These are phyloP conservation scores for Cladophialophora bantiana DNA, from an alignment of 2,329 filamentous ascomycete species.

Conservation along the genomic window DNA sequence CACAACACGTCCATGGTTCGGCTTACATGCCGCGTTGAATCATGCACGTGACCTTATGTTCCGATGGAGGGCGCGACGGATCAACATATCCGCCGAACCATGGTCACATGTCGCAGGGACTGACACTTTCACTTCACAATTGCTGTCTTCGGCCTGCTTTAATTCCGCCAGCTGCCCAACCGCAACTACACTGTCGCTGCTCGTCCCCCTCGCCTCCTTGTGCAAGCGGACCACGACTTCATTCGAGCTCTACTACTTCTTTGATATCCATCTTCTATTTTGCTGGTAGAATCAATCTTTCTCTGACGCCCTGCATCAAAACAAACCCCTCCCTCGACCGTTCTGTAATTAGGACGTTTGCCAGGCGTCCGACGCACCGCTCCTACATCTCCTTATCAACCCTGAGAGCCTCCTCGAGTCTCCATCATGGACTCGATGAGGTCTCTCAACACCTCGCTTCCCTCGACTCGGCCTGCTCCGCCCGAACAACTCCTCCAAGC, in stretches of 20 bases:
- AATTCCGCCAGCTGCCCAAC: constrained; percentile 3
- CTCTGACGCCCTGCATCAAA: not conserved
- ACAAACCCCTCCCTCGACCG: constrained; percentile 15
- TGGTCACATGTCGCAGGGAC: not conserved
- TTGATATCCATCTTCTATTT: not conserved
- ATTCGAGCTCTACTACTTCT: not conserved
- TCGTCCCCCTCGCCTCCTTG: not conserved
- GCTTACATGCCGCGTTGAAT: constrained; percentile 2
- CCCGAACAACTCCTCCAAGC: constrained; percentile 74
- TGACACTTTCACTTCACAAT: not conserved
- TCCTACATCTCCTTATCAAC: constrained; percentile 27
- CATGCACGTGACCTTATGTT: not conserved
- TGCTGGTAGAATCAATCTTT: not conserved
- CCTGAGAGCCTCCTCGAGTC: constrained; percentile 14
- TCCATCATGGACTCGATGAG: constrained; percentile 68
- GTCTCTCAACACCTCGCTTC: constrained; percentile 67
- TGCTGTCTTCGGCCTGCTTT: not conserved
- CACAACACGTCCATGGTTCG: constrained; percentile 1
- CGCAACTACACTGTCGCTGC: not conserved
- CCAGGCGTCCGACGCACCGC: not conserved
- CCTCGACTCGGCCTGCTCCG: constrained; percentile 52
- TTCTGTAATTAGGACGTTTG: not conserved
- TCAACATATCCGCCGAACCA: not conserved
- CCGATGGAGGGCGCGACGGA: not conserved
- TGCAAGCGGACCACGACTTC: not conserved